Percentiles rank a stretch among this genome's conserved stretches.
phyloP scores from a whole-genome alignment of 495 filamentous ascomycete species.

The Evansstolkia leycettana region DNA sequence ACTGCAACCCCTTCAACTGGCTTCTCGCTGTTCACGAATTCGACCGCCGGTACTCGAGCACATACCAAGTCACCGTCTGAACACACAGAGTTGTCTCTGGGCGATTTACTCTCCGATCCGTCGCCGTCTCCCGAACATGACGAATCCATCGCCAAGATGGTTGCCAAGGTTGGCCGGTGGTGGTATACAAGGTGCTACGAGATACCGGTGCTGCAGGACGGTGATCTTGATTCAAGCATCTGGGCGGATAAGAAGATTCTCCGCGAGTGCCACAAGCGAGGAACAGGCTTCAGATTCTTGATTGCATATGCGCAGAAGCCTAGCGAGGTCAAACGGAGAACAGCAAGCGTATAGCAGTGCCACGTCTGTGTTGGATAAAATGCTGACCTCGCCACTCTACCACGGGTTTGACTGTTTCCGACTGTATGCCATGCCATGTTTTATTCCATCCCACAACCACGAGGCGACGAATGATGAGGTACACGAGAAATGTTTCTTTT shows the following conservation, averaged over 20 bases:
- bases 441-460: no score
- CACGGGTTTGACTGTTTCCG: no score
- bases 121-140: conserved; percentile 45
- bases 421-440: no score
- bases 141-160: conserved; percentile 79
- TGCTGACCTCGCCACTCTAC: no score
- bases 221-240: conserved; percentile 48
- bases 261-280: conserved; percentile 72
- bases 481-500: no score
- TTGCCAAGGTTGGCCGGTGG: conserved; percentile 85
- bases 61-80: conserved; percentile 25
- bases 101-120: conserved; percentile 56
- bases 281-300: conserved; percentile 78
- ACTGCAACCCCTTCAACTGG: conserved; percentile 15
- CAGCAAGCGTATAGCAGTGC: conserved; percentile 41
- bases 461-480: no score
- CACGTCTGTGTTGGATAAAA: no score
- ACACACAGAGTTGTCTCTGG: conserved; percentile 45
- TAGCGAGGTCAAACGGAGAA: conserved; percentile 40
- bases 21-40: conserved; percentile 15
- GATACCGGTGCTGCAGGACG: conserved; percentile 41
- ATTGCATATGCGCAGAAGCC: conserved; percentile 88
- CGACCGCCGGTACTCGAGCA: conserved; percentile 11
- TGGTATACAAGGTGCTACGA: conserved; percentile 96
- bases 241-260: conserved; percentile 69